These are phyloP conservation scores for Candida mattraensis DNA, from an alignment of 805 yeast species.

Conservation along the genomic window DNA sequence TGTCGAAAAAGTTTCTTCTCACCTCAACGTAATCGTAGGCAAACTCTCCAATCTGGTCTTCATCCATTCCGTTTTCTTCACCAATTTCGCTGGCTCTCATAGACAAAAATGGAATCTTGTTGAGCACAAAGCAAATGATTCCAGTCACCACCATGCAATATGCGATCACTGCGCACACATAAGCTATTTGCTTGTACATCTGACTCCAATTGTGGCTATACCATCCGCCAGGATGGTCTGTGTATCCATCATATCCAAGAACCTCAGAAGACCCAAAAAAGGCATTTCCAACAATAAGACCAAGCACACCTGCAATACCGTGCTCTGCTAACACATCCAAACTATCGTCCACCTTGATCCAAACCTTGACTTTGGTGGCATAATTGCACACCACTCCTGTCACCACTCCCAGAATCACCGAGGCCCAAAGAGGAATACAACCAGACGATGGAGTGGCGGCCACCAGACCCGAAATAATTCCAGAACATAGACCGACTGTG, in stretches of 20 bases:
- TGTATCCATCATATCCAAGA: constrained; percentile 84
- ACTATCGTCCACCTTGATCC: constrained; percentile 84
- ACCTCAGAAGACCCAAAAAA: constrained; percentile 85
- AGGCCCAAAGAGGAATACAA: constrained; percentile 86
- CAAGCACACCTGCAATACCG: constrained; percentile 93
- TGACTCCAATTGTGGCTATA: constrained; percentile 87
- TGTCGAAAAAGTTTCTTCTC: constrained; percentile 78
- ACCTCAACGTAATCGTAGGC: constrained; percentile 99
- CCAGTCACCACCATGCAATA: constrained; percentile 78
- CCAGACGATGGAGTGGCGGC: constrained; percentile 98
- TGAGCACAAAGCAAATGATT: constrained; percentile 67
- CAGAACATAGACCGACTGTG: constrained; percentile 93
- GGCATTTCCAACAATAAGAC: constrained; percentile 78
- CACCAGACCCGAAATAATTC: constrained; percentile 91
- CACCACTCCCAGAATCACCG: constrained; percentile 77
- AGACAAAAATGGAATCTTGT: constrained; percentile 78
- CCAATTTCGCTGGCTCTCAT: constrained; percentile 81
- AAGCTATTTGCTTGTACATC: constrained; percentile 86
- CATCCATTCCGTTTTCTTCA: constrained; percentile 90
- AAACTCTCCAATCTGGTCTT: constrained; percentile 96
- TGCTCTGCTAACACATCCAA: constrained; percentile 98
- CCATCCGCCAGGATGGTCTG: constrained; percentile 92
- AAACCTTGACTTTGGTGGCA: constrained; percentile 81
- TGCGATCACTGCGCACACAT: constrained; percentile 70
- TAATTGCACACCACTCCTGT: constrained; percentile 87